phyloP scores from a whole-genome alignment of 2,329 filamentous ascomycete species.

The Hypoxylon sp. region DNA sequence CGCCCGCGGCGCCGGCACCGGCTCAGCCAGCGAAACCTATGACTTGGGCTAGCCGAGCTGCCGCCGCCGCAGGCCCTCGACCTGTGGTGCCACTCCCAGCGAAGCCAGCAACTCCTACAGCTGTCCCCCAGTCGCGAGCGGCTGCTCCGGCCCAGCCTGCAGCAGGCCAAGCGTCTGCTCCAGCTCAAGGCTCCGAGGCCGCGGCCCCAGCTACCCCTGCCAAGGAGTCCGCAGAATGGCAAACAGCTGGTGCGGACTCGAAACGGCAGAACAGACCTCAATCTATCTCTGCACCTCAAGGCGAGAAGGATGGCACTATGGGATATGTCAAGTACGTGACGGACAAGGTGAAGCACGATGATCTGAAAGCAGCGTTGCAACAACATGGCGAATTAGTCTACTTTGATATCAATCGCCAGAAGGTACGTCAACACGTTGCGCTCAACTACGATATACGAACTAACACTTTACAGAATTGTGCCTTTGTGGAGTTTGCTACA shows the following conservation, averaged over 20 bases:
- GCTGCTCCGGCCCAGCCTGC: conserved; percentile 56
- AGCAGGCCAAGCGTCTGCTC: conserved; percentile 62
- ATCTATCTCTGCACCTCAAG: conserved; percentile 68
- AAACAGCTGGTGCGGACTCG: conserved; percentile 85
- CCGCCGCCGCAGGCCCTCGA: conserved; percentile 67
- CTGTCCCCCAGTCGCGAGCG: conserved; percentile 40
- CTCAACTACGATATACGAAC: conserved; percentile 37
- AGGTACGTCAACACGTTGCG: conserved; percentile 69
- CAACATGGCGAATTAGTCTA: conserved; percentile 78
- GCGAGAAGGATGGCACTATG: conserved; percentile 80
- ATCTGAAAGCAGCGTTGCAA: conserved; percentile 77
- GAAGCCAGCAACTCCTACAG: conserved; percentile 29
- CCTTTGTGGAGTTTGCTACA: conserved; percentile 93
- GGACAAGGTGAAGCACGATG: conserved; percentile 82
- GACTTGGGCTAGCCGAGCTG: conserved; percentile 79
- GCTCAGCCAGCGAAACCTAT: conserved; percentile 70
- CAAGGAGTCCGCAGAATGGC: conserved; percentile 82
- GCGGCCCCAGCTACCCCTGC: conserved; percentile 48
- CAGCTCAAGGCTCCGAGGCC: conserved; percentile 52
- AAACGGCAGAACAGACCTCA: conserved; percentile 85
- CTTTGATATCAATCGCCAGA: conserved; percentile 83
- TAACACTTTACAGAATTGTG: conserved; percentile 79
- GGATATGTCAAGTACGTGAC: conserved; percentile 97
- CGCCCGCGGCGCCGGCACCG: conserved; percentile 62
- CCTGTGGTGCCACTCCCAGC: conserved; percentile 57